Conservation (phyloP, 2,329 filamentous ascomycete genomes). For the Akanthomyces dipterigenus region DNA sequence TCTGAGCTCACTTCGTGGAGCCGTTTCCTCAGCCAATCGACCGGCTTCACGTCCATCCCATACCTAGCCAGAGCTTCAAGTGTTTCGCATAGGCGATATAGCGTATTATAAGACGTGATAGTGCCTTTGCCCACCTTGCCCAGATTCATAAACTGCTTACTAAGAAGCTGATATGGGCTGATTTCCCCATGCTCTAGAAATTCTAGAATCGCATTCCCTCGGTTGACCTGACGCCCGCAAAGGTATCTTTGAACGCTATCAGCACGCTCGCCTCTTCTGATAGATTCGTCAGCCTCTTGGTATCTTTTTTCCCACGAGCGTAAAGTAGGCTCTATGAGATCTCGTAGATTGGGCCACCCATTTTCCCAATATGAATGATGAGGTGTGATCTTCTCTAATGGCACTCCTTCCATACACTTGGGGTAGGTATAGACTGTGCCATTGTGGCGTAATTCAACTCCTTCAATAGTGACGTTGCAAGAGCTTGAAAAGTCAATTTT, state of each 20-base stretch:
- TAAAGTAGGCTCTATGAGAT: constrained; percentile 35
- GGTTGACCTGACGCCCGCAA: constrained; percentile 49
- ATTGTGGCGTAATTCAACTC: constrained; percentile 40
- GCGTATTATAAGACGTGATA: constrained; percentile 47
- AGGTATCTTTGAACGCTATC: constrained; percentile 44
- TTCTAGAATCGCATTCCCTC: constrained; percentile 44
- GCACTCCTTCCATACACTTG: constrained; percentile 15
- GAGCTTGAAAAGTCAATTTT: too few species aligned
- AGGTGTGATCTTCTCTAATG: constrained; percentile 4
- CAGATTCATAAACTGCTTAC: constrained; percentile 46
- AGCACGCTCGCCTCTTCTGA: constrained; percentile 26
- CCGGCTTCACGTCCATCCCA: constrained; percentile 42
- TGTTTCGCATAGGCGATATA: constrained; percentile 49
- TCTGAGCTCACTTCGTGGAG: constrained; percentile 41
- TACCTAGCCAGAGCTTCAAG: constrained; percentile 48
- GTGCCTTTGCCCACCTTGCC: constrained; percentile 30
- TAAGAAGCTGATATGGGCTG: constrained; percentile 50
- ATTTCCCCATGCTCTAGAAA: constrained; percentile 44
- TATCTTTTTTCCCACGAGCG: constrained; percentile 43
- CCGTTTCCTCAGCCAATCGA: constrained; percentile 52
- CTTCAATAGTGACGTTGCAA: constrained; percentile 38
- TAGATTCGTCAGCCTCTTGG: constrained; percentile 27
- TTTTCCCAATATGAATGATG: constrained; percentile 49
- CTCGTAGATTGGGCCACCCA: constrained; percentile 42
- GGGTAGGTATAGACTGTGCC: constrained; percentile 44